Evolutionary conservation across 441 rosid genomes (phyloP), one percentile per base, ranked within the genome.

Genomic region (Jatropha multifida): DNA sequence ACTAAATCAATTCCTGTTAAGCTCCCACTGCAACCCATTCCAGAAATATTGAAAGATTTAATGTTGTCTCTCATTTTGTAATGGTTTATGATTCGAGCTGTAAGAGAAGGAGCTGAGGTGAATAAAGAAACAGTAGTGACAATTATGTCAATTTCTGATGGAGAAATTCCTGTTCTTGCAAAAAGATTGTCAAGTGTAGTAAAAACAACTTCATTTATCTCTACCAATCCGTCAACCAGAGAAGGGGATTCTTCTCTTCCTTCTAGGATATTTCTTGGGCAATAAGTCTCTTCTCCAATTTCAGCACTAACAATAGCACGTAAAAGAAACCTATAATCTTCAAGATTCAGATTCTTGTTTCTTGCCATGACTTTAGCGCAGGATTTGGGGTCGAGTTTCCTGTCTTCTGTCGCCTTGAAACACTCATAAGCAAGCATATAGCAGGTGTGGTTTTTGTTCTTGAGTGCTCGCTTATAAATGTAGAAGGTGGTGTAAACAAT

Each of bases 21-120:
- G 44, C 94, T 89, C 26, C 94, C 90, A 76, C 93, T 92, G 68
- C 96, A 92, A 2, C 94, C 96, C 83, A 89, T 85, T 1, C 97
- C 96, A 0, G 90, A 77, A 46, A 92, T 86, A 71, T 80, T 87
- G 78, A 75, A 86, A 2, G 82, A 69, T 59, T 86, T 92, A 32
- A 92, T 40, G 62, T 87, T 72, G 10, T 83, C 85, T 78, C 88
- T 85, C 92, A 92, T 85, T 74, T 84, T 89, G 83, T 88, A 90
- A 4, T 76, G 81, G 75, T 88, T 89, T 10, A 88, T 72, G 8
- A 90, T 80, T 44, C 90, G 72, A 59, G 90, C 65, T 0, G 94
- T 75, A 9, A 92, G 70, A 2, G 94, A 92, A 0, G 97, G 96
- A 11, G 79, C 73, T 2, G 92, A 85, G 6, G 97, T 64, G 70